Conservation (phyloP, 2,329 filamentous ascomycete species). For the Sporothrix luriei region DNA sequence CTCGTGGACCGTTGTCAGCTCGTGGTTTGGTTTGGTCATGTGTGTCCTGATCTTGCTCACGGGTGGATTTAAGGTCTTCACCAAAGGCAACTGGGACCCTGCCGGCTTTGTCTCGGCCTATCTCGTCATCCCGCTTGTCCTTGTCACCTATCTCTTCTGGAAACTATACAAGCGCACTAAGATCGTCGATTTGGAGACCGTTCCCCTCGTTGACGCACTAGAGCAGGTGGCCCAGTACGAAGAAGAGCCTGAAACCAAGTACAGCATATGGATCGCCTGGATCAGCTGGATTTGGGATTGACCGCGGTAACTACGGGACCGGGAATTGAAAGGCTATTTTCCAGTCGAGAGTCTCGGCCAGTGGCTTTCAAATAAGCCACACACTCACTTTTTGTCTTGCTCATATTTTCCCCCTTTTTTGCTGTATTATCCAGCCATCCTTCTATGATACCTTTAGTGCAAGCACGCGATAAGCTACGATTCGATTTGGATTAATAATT, state of each 20-base stretch:
- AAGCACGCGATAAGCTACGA: neutral
- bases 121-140: slow-evolving; percentile 58
- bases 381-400: neutral
- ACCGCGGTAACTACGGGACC: neutral
- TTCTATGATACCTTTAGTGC: neutral
- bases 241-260: slow-evolving; percentile 9
- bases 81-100: slow-evolving; percentile 57
- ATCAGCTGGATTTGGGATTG: slow-evolving; percentile 31
- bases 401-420: neutral
- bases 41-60: slow-evolving; percentile 63
- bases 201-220: slow-evolving; percentile 57
- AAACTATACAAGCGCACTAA: slow-evolving; percentile 32
- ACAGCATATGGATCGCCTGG: slow-evolving; percentile 8
- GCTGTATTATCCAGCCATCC: neutral
- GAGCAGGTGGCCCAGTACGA: slow-evolving; percentile 48
- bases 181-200: slow-evolving; percentile 35
- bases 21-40: slow-evolving; percentile 41
- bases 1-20: slow-evolving; percentile 58
- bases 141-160: slow-evolving; percentile 31
- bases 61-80: slow-evolving; percentile 69
- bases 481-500: neutral
- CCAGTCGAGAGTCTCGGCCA: too few species aligned
- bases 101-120: slow-evolving; percentile 66
- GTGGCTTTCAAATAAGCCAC: too few species aligned
- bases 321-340: too few species aligned